A percentile compares a stretch with the other conserved stretches of the same genome.
Evolutionary conservation across 106 monocot species (phyloP).

Genomic region (Alisma plantagoaquatica): DNA sequence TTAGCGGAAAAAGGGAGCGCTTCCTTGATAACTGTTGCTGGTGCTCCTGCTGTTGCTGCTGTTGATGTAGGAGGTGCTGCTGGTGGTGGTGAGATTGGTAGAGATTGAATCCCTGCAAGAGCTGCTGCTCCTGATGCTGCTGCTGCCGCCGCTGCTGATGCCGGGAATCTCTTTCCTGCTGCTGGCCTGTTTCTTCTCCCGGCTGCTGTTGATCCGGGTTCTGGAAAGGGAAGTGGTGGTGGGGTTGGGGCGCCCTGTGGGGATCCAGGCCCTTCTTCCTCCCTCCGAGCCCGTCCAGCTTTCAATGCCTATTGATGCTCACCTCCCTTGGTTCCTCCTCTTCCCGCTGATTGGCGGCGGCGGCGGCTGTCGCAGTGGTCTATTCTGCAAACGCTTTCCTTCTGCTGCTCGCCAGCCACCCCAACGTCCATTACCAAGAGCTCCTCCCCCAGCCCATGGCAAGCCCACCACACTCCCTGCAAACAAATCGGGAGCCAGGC

Average conservation of each 20-base stretch:
- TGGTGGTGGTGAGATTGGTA: slow-evolving; percentile 7
- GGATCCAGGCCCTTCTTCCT: slow-evolving; percentile 39
- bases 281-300: slow-evolving; percentile 19
- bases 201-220: slow-evolving; percentile 7
- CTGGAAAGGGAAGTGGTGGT: slow-evolving; percentile 16
- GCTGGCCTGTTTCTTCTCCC: slow-evolving; percentile 15
- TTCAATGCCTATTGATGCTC: too few relatives aligned
- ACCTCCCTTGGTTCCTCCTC: slow-evolving; percentile 2
- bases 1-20: slow-evolving; percentile 11
- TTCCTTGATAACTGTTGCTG: too few relatives aligned
- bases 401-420: slow-evolving; percentile 21
- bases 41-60: slow-evolving; percentile 2
- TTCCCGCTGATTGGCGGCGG: slow-evolving; percentile 8
- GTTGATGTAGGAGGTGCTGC: neutral
- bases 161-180: slow-evolving; percentile 5
- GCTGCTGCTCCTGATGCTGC: too few relatives aligned
- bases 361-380: neutral
- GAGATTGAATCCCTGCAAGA: slow-evolving; percentile 13
- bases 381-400: slow-evolving; percentile 3
- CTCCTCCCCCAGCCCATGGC: slow-evolving; percentile 35
- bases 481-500: neutral
- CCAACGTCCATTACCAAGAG: slow-evolving; percentile 41
- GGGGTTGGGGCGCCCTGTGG: slow-evolving; percentile 19
- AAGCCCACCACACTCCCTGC: slow-evolving; percentile 8
- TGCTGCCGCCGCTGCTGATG: slow-evolving; percentile 1